These are phyloP conservation scores for Medicago truncatula DNA, from an alignment of 306 rosid species.

Conservation along the genomic window DNA sequence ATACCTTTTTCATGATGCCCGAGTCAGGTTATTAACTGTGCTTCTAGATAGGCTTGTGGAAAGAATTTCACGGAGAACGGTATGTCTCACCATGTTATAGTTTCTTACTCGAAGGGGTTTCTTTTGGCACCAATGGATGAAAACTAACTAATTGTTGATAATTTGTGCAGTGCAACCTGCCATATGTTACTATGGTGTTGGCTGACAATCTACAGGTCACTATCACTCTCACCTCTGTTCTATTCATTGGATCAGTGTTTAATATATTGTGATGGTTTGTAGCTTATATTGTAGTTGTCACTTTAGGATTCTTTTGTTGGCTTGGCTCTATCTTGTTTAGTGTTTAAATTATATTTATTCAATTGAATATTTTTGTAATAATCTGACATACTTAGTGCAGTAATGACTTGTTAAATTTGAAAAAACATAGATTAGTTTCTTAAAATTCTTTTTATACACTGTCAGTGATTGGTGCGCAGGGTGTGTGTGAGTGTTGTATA, in stretches of 20 bases:
- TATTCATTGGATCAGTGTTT: constrained; percentile 23
- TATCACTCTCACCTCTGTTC: constrained; percentile 29
- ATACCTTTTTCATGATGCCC: constrained; percentile 29
- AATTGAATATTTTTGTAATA: constrained; percentile 20
- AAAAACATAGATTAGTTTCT: too few species aligned
- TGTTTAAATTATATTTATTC: constrained; percentile 31
- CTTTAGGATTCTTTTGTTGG: constrained; percentile 22
- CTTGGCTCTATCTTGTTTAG: constrained; percentile 9
- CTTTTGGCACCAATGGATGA: constrained; percentile 32
- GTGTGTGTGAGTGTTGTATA: too few species aligned
- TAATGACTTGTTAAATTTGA: too few species aligned
- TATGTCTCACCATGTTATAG: constrained; percentile 39
- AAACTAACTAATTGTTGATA: constrained; percentile 41
- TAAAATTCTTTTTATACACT: too few species aligned
- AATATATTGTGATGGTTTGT: constrained; percentile 34
- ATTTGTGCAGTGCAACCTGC: constrained; percentile 86
- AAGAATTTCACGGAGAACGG: constrained; percentile 85
- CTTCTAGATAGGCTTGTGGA: constrained; percentile 76
- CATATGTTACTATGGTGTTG: constrained; percentile 79
- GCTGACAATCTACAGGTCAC: constrained; percentile 88
- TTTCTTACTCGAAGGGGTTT: constrained; percentile 7
- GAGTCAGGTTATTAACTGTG: constrained; percentile 69
- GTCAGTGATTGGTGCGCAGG: too few species aligned
- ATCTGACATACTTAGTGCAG: constrained; percentile 13
- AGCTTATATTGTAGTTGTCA: constrained; percentile 9